Percentiles rank a stretch among this genome's conserved stretches.
phyloP scores from a whole-genome alignment of 257 asterid species.

The Buddleja alternifolia region DNA sequence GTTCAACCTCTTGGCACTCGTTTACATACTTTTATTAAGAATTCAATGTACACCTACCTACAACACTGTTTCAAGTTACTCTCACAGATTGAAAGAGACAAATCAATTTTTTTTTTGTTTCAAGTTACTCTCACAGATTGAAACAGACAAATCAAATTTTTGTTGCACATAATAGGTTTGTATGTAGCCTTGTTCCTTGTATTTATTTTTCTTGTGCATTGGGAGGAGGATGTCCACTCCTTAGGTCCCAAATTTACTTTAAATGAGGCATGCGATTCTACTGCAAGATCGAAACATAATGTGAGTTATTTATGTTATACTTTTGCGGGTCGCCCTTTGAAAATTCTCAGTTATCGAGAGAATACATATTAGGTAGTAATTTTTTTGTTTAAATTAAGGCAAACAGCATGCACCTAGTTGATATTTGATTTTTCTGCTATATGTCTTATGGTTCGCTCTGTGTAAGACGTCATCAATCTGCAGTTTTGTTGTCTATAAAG shows the following conservation, averaged over 20 bases:
- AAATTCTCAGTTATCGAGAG: constrained; percentile 24
- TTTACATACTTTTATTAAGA: not conserved
- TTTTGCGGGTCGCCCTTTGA: constrained; percentile 9
- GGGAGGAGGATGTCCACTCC: constrained; percentile 6
- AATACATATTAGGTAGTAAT: not conserved
- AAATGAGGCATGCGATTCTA: constrained; percentile 1
- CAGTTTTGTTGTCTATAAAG: not conserved
- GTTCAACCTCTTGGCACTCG: not conserved
- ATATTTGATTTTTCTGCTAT: constrained; percentile 9
- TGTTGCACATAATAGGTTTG: not conserved
- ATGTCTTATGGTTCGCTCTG: not conserved
- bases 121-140: constrained; percentile 9
- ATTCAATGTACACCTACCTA: constrained; percentile 2
- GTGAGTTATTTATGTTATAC: constrained; percentile 1
- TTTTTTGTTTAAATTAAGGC: constrained; percentile 11
- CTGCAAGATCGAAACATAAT: not conserved
- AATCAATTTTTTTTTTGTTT: constrained; percentile 15
- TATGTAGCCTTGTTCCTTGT: not conserved
- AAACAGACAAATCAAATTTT: constrained; percentile 19
- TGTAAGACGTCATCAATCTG: constrained; percentile 16
- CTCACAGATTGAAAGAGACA: constrained; percentile 16
- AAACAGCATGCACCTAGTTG: constrained; percentile 8
- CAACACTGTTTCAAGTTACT: constrained; percentile 6
- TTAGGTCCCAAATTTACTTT: not conserved
- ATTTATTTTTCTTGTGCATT: not conserved